A percentile compares a stretch with the other conserved stretches of the same genome.
phyloP scores from a whole-genome alignment of 1,284 basidiomycete genomes.

The Neonothopanus nambi region DNA sequence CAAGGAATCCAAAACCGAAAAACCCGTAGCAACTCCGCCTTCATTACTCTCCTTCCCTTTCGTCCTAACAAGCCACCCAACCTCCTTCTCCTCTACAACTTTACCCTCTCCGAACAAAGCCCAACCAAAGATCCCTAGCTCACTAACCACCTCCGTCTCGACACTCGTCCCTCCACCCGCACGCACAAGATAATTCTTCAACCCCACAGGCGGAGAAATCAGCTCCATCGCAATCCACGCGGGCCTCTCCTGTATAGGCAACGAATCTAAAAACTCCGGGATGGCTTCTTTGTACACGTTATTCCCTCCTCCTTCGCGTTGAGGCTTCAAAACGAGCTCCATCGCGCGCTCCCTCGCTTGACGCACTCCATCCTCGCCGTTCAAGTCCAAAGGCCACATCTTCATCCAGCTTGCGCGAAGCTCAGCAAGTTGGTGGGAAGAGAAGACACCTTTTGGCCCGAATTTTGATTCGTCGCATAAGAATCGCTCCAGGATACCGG shows the following conservation, averaged over 20 bases:
- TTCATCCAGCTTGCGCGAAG: constrained; percentile 75
- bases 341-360: constrained; percentile 55
- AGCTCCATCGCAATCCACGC: constrained; percentile 96
- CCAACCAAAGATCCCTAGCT: constrained; percentile 93
- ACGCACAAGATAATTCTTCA: constrained; percentile 76
- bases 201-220: constrained; percentile 72
- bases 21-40: constrained; percentile 92
- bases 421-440: constrained; percentile 43
- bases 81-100: constrained; percentile 54
- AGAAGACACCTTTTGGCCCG: constrained; percentile 36
- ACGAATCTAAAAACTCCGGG: constrained; percentile 67
- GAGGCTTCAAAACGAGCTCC: constrained; percentile 89
- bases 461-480: constrained; percentile 45
- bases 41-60: constrained; percentile 94
- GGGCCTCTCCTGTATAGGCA: constrained; percentile 57
- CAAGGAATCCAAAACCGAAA: constrained; percentile 84
- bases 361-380: constrained; percentile 48
- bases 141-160: constrained; percentile 78
- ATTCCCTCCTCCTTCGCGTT: constrained; percentile 96
- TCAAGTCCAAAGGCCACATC: constrained; percentile 75
- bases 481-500: constrained; percentile 76
- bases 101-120: constrained; percentile 65
- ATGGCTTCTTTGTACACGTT: constrained; percentile 91
- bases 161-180: constrained; percentile 44
- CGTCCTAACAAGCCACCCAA: constrained; percentile 89